phyloP scores from a whole-genome alignment of 2,329 filamentous ascomycete species.

The Reticulascus tulasneorum region DNA sequence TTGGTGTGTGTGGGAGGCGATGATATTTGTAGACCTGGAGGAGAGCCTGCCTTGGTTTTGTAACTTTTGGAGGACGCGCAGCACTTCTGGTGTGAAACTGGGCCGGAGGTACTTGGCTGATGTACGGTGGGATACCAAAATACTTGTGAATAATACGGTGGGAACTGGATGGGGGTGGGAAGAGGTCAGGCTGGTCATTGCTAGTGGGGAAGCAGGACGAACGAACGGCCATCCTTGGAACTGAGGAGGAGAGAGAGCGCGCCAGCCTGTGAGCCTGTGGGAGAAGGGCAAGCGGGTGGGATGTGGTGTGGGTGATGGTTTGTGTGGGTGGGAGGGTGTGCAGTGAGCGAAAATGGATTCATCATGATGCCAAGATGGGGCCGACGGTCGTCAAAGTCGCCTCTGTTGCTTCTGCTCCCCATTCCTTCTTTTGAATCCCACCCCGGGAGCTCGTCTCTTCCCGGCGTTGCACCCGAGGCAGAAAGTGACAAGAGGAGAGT shows the following conservation, averaged over 20 bases:
- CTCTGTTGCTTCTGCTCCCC: no score
- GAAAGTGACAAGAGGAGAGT: no score
- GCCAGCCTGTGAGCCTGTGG: constrained; percentile 5
- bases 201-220: constrained; percentile 14
- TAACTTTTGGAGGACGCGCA: constrained; percentile 11
- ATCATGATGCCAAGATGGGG: no score
- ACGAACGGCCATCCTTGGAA: constrained; percentile 11
- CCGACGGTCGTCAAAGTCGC: no score
- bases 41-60: constrained; percentile 10
- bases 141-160: constrained; percentile 16
- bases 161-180: constrained; percentile 8
- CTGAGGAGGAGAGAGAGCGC: constrained; percentile 7
- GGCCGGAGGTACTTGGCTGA: constrained; percentile 9
- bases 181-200: constrained; percentile 9
- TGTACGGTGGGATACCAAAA: constrained; percentile 11
- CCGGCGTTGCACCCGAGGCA: no score
- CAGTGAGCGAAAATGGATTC: no score
- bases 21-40: constrained; percentile 8
- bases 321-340: no score
- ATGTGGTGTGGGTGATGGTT: no score
- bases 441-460: no score
- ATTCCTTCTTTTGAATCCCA: no score
- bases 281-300: no score
- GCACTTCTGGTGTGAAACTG: constrained; percentile 11
- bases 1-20: constrained; percentile 7